A percentile compares a stretch with the other conserved stretches of the same genome.
These are phyloP conservation scores for Ramaria rubella DNA, from an alignment of 768 basidiomycete genomes.

Conservation along the genomic window DNA sequence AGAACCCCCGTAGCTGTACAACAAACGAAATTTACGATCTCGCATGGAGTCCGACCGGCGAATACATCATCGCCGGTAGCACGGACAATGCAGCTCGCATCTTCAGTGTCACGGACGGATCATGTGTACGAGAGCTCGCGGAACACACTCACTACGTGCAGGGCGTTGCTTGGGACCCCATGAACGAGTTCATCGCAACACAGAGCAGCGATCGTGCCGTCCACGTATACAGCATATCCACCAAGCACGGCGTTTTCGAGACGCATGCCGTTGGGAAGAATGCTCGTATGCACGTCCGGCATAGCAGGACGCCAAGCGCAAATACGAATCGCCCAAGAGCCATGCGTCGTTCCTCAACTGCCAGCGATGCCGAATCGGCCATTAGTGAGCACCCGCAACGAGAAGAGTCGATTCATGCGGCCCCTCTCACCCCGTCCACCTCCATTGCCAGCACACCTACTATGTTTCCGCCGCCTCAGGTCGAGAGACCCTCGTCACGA, in stretches of 20 bases:
- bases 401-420: conserved; percentile 36
- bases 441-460: conserved; percentile 19
- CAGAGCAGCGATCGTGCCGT: conserved; percentile 95
- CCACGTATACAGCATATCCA: conserved; percentile 84
- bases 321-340: conserved; percentile 50
- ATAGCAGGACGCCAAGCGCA: conserved; percentile 63
- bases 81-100: conserved; percentile 93
- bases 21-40: conserved; percentile 97
- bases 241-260: conserved; percentile 76
- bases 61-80: conserved; percentile 91
- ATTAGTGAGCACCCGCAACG: conserved; percentile 50
- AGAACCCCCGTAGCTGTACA: conserved; percentile 54
- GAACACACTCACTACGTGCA: conserved; percentile 97
- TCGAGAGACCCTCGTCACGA: conserved; percentile 58
- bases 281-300: conserved; percentile 63
- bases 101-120: conserved; percentile 69
- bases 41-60: conserved; percentile 94
- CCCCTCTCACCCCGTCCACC: conserved; percentile 17
- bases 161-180: conserved; percentile 97
- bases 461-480: conserved; percentile 62
- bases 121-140: conserved; percentile 82
- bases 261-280: conserved; percentile 90
- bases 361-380: conserved; percentile 68
- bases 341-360: conserved; percentile 63
- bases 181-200: conserved; percentile 95